A percentile compares a stretch with the other conserved stretches of the same genome.
Evolutionary conservation across 208 protist genomes (phyloP).

Genomic region (Trypanosoma mega): DNA sequence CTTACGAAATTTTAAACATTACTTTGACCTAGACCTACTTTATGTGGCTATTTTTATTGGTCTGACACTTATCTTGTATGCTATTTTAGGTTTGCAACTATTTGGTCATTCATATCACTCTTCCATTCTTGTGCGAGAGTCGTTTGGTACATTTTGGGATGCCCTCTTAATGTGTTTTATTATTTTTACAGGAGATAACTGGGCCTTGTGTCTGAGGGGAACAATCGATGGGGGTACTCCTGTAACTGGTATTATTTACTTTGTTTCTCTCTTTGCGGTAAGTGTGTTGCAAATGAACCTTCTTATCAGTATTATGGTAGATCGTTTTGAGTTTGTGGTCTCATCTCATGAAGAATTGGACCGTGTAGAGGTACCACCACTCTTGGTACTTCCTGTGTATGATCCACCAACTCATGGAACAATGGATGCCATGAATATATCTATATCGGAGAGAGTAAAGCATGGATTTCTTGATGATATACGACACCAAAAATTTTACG

Average conservation of each 20-base stretch:
- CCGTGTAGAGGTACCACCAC: constrained; percentile 5
- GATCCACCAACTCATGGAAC: neutral
- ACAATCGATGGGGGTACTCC: constrained; percentile 24
- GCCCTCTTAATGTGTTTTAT: constrained; percentile 44
- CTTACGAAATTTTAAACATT: constrained; percentile 16
- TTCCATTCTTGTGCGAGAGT: constrained; percentile 15
- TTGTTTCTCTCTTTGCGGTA: constrained; percentile 25
- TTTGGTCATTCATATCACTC: constrained; percentile 29
- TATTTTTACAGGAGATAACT: constrained; percentile 45
- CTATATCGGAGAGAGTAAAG: neutral
- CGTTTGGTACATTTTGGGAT: constrained; percentile 56
- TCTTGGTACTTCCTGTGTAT: constrained; percentile 12
- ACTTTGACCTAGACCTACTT: constrained; percentile 21
- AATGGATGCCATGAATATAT: neutral
- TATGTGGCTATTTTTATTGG: constrained; percentile 26
- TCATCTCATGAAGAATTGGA: neutral
- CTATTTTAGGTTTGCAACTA: constrained; percentile 55
- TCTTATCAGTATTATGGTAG: constrained; percentile 11
- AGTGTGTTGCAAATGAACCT: constrained; percentile 1
- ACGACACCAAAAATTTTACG: neutral
- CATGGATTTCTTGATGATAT: constrained; percentile 7
- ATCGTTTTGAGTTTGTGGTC: neutral
- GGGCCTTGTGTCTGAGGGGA: constrained; percentile 33
- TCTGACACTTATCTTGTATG: constrained; percentile 39
- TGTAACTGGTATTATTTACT: constrained; percentile 44